phyloP scores from a whole-genome alignment of 2,329 filamentous ascomycete genomes.

The Cercospora sesami region DNA sequence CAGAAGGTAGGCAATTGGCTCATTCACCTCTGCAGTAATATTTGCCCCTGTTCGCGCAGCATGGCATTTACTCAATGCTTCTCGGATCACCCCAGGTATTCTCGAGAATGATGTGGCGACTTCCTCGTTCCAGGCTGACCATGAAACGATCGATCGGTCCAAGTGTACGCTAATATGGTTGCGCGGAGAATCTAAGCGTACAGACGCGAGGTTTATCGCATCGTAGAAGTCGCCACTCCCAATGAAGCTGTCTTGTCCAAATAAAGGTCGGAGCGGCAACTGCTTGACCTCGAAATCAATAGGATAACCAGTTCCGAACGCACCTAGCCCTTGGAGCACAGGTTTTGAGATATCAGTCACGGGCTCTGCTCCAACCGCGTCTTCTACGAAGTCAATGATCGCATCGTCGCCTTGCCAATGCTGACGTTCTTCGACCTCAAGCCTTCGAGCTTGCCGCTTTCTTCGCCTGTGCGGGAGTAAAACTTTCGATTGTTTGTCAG shows the following conservation, averaged over 20 bases:
- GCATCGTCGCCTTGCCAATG: constrained; percentile 48
- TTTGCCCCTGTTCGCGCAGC: background rate
- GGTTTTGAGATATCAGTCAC: constrained; percentile 1
- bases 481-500: background rate
- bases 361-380: constrained; percentile 6
- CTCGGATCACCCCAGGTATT: constrained; percentile 39
- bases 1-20: constrained; percentile 27
- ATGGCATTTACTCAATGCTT: constrained; percentile 19
- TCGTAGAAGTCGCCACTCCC: constrained; percentile 57
- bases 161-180: constrained; percentile 44
- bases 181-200: constrained; percentile 47
- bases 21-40: background rate
- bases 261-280: constrained; percentile 55
- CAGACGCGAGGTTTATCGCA: constrained; percentile 44
- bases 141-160: constrained; percentile 41
- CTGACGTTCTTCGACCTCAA: constrained; percentile 50
- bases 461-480: constrained; percentile 31
- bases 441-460: constrained; percentile 44
- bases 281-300: constrained; percentile 55
- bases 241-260: constrained; percentile 58
- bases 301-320: constrained; percentile 53
- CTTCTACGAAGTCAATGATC: constrained; percentile 28
- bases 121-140: constrained; percentile 58
- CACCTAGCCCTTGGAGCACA: constrained; percentile 47
- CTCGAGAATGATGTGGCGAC: constrained; percentile 50